These are phyloP conservation scores for Coelastrella sp. DNA, from an alignment of 139 green algal species.

Conservation along the genomic window DNA sequence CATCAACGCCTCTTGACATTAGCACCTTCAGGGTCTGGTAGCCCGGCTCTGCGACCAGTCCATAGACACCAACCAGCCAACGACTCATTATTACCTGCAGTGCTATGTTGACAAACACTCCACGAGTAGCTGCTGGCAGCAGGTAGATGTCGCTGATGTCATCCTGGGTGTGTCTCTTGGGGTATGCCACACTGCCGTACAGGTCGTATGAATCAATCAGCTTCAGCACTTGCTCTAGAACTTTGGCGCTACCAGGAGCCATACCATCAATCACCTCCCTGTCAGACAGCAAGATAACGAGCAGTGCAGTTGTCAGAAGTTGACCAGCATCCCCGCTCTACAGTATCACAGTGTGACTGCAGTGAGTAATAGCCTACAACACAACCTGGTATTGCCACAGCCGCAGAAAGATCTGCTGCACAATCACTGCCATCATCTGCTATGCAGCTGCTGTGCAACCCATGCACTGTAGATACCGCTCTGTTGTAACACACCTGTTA, in stretches of 20 bases:
- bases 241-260: slow-evolving; percentile 77
- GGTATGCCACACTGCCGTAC: slow-evolving; percentile 92
- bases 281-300: background rate
- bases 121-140: slow-evolving; percentile 80
- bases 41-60: too few relatives aligned
- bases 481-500: slow-evolving; percentile 19
- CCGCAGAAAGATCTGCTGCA: too few relatives aligned
- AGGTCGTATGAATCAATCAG: slow-evolving; percentile 95
- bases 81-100: slow-evolving; percentile 52
- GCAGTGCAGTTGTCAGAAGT: background rate
- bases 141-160: slow-evolving; percentile 97
- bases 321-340: background rate
- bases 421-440: too few relatives aligned
- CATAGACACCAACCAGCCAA: background rate
- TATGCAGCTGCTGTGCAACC: too few relatives aligned
- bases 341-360: too few relatives aligned
- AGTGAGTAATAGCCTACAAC: too few relatives aligned
- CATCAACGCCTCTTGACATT: too few relatives aligned
- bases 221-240: slow-evolving; percentile 91
- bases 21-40: too few relatives aligned
- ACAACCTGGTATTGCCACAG: too few relatives aligned
- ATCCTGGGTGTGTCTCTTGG: slow-evolving; percentile 90
- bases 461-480: too few relatives aligned
- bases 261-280: slow-evolving; percentile 91
- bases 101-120: slow-evolving; percentile 88